A percentile compares a stretch with the other conserved stretches of the same genome.
Conservation (phyloP, 257 asterid genomes). For the Agastache rugosa region DNA sequence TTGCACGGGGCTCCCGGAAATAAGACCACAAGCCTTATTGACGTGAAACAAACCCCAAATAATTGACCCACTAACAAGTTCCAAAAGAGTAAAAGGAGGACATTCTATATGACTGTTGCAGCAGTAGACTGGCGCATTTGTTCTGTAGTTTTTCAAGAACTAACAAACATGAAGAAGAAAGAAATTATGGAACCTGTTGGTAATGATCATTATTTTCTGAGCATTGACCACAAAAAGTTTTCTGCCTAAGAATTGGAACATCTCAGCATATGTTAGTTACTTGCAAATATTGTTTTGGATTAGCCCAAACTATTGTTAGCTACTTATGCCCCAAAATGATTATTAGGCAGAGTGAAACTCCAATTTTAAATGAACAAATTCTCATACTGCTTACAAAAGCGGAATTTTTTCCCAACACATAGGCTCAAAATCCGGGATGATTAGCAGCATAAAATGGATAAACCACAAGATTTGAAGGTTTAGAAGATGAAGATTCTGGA, state of each 20-base stretch:
- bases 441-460: neutral
- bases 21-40: neutral
- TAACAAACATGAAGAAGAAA: slow-evolving; percentile 7
- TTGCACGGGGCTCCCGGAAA: slow-evolving; percentile 15
- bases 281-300: slow-evolving; percentile 19
- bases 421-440: neutral
- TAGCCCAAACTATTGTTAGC: slow-evolving; percentile 5
- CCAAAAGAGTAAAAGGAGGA: neutral
- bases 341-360: neutral
- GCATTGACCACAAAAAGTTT: neutral
- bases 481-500: slow-evolving; percentile 13
- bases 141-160: neutral
- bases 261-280: slow-evolving; percentile 16
- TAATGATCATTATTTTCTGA: neutral
- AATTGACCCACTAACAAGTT: slow-evolving; percentile 3
- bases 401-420: neutral
- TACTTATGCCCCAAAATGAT: slow-evolving; percentile 12
- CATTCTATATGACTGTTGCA: neutral
- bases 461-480: neutral
- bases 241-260: neutral
- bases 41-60: neutral
- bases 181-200: slow-evolving; percentile 7
- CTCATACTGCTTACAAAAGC: neutral
- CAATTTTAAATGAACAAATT: slow-evolving; percentile 6
- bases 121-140: slow-evolving; percentile 2